phyloP scores from a whole-genome alignment of 2,329 filamentous ascomycete genomes.

The Arthrobotrys iridis region DNA sequence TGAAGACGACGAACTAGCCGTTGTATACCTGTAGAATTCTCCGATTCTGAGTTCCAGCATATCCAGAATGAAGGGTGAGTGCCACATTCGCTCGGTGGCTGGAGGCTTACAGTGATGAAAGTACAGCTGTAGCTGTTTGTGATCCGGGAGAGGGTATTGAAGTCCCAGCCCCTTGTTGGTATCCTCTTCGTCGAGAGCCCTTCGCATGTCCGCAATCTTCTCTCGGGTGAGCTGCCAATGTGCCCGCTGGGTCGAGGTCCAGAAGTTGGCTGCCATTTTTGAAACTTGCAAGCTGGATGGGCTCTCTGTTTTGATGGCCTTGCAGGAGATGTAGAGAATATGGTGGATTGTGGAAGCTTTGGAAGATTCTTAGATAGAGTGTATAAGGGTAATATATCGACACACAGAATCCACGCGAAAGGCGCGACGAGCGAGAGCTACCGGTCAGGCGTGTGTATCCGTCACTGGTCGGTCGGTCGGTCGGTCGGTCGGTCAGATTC shows the following conservation, averaged over 20 bases:
- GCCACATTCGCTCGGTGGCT: background rate
- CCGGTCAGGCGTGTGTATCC: background rate
- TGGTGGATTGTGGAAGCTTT: background rate
- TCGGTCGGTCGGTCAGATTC: background rate
- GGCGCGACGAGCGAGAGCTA: background rate
- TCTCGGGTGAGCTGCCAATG: conserved; percentile 91
- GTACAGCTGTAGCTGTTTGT: conserved; percentile 85
- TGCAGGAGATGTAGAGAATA: background rate
- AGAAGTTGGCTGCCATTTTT: conserved; percentile 91
- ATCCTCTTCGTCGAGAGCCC: conserved; percentile 80
- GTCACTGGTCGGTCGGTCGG: background rate
- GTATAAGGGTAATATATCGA: background rate
- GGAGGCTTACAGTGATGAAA: conserved; percentile 80
- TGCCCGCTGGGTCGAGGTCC: conserved; percentile 89
- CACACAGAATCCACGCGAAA: background rate
- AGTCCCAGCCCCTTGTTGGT: conserved; percentile 72
- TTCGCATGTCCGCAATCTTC: conserved; percentile 78
- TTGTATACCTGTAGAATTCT: conserved; percentile 71
- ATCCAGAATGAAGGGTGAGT: conserved; percentile 37
- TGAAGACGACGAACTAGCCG: conserved; percentile 85
- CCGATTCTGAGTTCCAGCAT: conserved; percentile 18
- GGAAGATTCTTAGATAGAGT: background rate
- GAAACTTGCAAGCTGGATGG: background rate
- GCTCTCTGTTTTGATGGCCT: background rate
- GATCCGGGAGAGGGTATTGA: conserved; percentile 82